phyloP scores from a whole-genome alignment of 2,329 filamentous ascomycete species.

The Curvularia lunata region DNA sequence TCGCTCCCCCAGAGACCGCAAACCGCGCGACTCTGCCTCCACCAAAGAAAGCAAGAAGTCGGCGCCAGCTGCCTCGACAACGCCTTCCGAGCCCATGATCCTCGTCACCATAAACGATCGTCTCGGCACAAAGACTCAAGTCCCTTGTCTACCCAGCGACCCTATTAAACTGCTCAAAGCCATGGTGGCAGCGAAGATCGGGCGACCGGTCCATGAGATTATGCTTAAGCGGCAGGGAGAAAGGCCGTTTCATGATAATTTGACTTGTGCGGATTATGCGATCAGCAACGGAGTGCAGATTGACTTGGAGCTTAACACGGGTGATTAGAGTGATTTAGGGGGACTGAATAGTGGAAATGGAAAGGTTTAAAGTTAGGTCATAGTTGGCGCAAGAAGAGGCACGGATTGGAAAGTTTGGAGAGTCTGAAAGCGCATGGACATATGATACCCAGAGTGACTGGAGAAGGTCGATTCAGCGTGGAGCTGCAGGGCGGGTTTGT shows the following conservation, averaged over 20 bases:
- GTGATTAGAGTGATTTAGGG: constrained; percentile 29
- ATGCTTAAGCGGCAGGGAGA: constrained; percentile 91
- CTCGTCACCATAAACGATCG: constrained; percentile 93
- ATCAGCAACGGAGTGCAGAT: constrained; percentile 82
- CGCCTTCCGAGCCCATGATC: constrained; percentile 77
- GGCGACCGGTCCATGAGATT: constrained; percentile 88
- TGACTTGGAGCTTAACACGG: constrained; percentile 53
- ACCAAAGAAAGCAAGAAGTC: constrained; percentile 11
- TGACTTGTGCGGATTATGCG: constrained; percentile 91
- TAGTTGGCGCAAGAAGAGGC: too few species aligned
- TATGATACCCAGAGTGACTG: neutral
- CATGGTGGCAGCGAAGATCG: constrained; percentile 87
- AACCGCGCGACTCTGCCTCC: constrained; percentile 21
- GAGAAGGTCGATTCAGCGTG: neutral
- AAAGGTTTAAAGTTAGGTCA: neutral
- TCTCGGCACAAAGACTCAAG: constrained; percentile 92
- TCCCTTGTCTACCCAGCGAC: constrained; percentile 86
- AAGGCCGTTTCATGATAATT: constrained; percentile 88
- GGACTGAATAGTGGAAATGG: neutral
- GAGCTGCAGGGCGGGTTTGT: neutral
- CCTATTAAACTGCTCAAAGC: constrained; percentile 87
- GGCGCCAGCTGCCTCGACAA: constrained; percentile 31
- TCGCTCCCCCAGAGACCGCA: constrained; percentile 8
- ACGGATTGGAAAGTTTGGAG: neutral
- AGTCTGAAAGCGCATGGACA: neutral